phyloP scores from a whole-genome alignment of 139 green algal genomes.

The Spirogloea muscicola region DNA sequence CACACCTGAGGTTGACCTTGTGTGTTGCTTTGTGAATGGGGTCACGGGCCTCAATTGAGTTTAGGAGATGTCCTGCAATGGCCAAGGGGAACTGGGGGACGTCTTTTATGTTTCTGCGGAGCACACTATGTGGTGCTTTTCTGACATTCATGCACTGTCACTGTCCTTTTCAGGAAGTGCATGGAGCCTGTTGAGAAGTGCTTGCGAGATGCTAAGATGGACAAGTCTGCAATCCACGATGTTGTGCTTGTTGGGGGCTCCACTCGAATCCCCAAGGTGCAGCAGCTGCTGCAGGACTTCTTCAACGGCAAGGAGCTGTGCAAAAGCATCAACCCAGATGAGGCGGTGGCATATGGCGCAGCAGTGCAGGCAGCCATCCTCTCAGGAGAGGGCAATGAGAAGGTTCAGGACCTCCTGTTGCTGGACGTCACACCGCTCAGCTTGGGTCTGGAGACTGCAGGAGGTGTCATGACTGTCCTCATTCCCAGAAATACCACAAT shows the following conservation, averaged over 20 bases:
- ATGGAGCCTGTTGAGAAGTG: slow-evolving; percentile 53
- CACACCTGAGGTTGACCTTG: too few species aligned
- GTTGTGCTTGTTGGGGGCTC: slow-evolving; percentile 92
- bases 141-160: too few species aligned
- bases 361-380: slow-evolving; percentile 75
- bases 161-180: too few species aligned
- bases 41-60: too few species aligned
- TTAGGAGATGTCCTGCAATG: too few species aligned
- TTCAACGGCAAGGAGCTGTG: slow-evolving; percentile 99
- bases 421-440: slow-evolving; percentile 94
- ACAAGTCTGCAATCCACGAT: slow-evolving; percentile 82
- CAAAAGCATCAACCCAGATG: slow-evolving; percentile 99
- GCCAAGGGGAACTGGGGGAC: too few species aligned
- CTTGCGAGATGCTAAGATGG: slow-evolving; percentile 84
- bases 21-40: too few species aligned
- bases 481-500: slow-evolving; percentile 98
- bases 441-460: slow-evolving; percentile 93
- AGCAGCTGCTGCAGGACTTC: slow-evolving; percentile 94
- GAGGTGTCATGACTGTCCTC: slow-evolving; percentile 85
- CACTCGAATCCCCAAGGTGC: slow-evolving; percentile 98
- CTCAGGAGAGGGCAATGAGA: slow-evolving; percentile 81
- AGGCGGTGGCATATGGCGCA: slow-evolving; percentile 96
- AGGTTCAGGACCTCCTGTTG: slow-evolving; percentile 98
- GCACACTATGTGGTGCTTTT: too few species aligned
- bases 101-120: too few species aligned